phyloP scores from a whole-genome alignment of 2,329 filamentous ascomycete genomes.

The Fusarium hostae region DNA sequence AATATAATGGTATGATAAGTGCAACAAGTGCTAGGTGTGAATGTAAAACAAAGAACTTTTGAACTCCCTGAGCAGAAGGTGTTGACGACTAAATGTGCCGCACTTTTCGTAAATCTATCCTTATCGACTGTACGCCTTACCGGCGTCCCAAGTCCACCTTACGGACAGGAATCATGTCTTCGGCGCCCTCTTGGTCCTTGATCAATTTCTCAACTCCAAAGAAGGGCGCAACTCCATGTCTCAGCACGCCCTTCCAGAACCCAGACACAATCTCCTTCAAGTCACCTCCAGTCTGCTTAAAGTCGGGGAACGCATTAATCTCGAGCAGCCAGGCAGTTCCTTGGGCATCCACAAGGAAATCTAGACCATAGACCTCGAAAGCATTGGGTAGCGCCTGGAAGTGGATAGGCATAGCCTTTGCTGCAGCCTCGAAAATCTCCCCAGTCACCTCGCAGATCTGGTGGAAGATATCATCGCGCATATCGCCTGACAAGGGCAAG shows the following conservation, averaged over 20 bases:
- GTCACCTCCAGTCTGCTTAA: conserved; percentile 89
- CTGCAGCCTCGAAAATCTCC: conserved; percentile 87
- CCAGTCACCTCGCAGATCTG: conserved; percentile 81
- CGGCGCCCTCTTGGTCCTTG: conserved; percentile 45
- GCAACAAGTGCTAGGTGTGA: not conserved
- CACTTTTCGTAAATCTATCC: not conserved
- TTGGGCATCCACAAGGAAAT: conserved; percentile 81
- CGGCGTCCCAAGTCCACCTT: conserved; percentile 64
- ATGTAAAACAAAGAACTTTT: conserved; percentile 23
- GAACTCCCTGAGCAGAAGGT: conserved; percentile 1
- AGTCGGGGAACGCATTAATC: conserved; percentile 96
- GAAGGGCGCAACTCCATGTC: conserved; percentile 73
- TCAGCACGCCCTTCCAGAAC: conserved; percentile 80
- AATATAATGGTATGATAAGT: not conserved
- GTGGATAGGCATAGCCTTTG: conserved; percentile 84
- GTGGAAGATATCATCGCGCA: conserved; percentile 73
- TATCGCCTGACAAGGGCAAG: conserved; percentile 59
- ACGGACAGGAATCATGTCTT: conserved; percentile 63
- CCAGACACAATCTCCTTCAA: conserved; percentile 77
- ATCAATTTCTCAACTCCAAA: conserved; percentile 58
- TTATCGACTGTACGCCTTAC: conserved; percentile 4
- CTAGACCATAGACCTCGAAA: conserved; percentile 92
- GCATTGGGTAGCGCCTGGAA: conserved; percentile 90
- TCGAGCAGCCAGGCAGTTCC: conserved; percentile 82
- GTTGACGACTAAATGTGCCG: not conserved